Percentiles rank a stretch among this genome's conserved stretches.
These are phyloP conservation scores for Hydnum rufescens DNA, from an alignment of 768 basidiomycete genomes.

Conservation along the genomic window DNA sequence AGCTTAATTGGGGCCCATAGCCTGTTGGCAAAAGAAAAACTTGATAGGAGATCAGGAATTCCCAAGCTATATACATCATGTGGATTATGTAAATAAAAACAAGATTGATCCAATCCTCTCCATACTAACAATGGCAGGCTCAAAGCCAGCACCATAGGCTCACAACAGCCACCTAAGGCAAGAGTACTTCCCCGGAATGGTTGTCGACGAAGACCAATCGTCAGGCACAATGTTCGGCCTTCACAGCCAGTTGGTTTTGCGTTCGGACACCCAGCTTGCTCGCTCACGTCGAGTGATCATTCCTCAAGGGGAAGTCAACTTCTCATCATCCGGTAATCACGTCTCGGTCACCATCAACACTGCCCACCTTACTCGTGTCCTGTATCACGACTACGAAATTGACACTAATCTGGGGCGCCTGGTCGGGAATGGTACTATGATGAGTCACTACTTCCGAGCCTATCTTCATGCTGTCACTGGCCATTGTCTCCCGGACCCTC, in stretches of 20 bases:
- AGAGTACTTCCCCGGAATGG: constrained; percentile 24
- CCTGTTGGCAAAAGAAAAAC: too few species aligned
- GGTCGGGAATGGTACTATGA: constrained; percentile 14
- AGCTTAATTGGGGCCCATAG: too few species aligned
- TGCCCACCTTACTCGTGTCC: constrained; percentile 10
- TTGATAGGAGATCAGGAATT: too few species aligned
- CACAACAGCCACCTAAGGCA: too few species aligned
- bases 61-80: too few species aligned
- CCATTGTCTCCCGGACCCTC: too few species aligned
- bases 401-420: constrained; percentile 18
- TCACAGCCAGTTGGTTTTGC: constrained; percentile 21
- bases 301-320: constrained; percentile 20
- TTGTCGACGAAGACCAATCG: constrained; percentile 25
- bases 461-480: constrained; percentile 30
- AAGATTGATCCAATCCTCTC: too few species aligned
- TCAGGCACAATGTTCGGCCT: constrained; percentile 29
- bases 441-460: constrained; percentile 19
- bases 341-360: constrained; percentile 10
- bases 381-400: constrained; percentile 17
- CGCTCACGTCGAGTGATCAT: constrained; percentile 10
- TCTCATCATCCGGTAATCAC: constrained; percentile 11
- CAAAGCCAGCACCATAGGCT: too few species aligned
- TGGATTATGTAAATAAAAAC: too few species aligned
- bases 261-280: not conserved
- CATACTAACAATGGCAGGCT: too few species aligned